Conservation (phyloP, 106 monocot species). For the Allium cepa region DNA sequence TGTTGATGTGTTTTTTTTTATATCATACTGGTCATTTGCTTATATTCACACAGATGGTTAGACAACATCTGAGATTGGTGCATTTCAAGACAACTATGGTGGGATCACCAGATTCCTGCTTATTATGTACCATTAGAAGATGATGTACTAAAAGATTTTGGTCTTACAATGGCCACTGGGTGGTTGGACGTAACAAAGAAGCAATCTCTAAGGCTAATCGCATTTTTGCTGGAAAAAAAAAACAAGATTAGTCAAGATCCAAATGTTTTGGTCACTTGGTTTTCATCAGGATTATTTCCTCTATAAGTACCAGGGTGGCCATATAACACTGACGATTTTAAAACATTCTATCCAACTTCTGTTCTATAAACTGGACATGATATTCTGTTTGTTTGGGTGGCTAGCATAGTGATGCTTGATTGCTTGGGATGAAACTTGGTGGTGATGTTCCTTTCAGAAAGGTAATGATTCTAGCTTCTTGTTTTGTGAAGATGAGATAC, state of each 20-base stretch:
- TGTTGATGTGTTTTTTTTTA: too few species aligned
- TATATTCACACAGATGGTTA: too few species aligned
- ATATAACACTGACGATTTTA: too few species aligned
- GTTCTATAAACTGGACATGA: slow-evolving; percentile 96
- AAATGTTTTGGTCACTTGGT: slow-evolving; percentile 98
- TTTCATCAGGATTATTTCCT: slow-evolving; percentile 92
- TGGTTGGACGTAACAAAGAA: slow-evolving; percentile 84
- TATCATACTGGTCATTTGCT: too few species aligned
- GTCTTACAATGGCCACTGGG: slow-evolving; percentile 84
- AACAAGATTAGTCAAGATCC: slow-evolving; percentile 68
- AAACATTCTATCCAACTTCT: slow-evolving; percentile 88
- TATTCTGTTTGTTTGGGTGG: slow-evolving; percentile 98
- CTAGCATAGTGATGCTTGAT: slow-evolving; percentile 99
- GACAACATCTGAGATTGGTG: too few species aligned
- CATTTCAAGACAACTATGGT: too few species aligned
- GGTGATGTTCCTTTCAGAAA: slow-evolving; percentile 94
- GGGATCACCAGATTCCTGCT: too few species aligned
- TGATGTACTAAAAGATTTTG: slow-evolving; percentile 53
- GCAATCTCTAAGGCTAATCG: slow-evolving; percentile 46
- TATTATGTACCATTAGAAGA: too few species aligned
- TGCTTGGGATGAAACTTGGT: slow-evolving; percentile 95
- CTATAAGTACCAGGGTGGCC: too few species aligned
- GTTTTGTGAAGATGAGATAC: too few species aligned
- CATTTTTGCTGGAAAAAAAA: too few species aligned
- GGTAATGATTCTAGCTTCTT: slow-evolving; percentile 32